Conservation (phyloP, 345 rosid genomes). For the Combretum micranthum region DNA sequence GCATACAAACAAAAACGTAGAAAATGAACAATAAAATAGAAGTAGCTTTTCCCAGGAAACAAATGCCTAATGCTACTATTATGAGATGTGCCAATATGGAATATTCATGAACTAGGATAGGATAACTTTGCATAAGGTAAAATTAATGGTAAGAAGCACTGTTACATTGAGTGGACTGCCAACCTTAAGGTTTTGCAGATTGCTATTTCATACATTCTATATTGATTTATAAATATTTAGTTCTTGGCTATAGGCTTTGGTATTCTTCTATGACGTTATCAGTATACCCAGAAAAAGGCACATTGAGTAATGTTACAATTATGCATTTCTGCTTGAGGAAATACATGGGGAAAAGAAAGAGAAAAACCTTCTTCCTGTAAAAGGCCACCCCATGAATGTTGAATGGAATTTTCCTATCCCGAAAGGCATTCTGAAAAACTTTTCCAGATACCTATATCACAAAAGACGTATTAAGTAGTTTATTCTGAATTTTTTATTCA, state of each 20-base stretch:
- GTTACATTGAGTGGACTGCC: too few relatives aligned
- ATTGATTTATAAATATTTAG: too few relatives aligned
- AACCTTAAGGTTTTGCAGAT: too few relatives aligned
- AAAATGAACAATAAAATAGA: slow-evolving; percentile 2
- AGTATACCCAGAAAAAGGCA: too few relatives aligned
- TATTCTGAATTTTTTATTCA: background rate
- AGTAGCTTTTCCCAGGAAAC: too few relatives aligned
- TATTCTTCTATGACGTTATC: background rate
- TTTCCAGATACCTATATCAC: slow-evolving; percentile 72
- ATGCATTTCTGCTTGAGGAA: too few relatives aligned
- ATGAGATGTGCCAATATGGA: too few relatives aligned
- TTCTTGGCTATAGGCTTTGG: too few relatives aligned
- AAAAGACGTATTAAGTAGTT: slow-evolving; percentile 14
- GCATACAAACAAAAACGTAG: slow-evolving; percentile 9
- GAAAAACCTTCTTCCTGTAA: slow-evolving; percentile 77
- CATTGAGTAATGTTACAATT: too few relatives aligned
- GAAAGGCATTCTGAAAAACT: slow-evolving; percentile 69
- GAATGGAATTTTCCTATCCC: slow-evolving; percentile 88
- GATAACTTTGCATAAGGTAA: background rate
- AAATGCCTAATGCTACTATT: too few relatives aligned
- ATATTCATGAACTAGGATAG: background rate
- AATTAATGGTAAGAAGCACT: background rate
- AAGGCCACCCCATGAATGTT: slow-evolving; percentile 89
- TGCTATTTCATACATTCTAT: too few relatives aligned
- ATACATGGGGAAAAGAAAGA: background rate